phyloP scores from a whole-genome alignment of 495 filamentous ascomycete genomes.

The Podospora australis region DNA sequence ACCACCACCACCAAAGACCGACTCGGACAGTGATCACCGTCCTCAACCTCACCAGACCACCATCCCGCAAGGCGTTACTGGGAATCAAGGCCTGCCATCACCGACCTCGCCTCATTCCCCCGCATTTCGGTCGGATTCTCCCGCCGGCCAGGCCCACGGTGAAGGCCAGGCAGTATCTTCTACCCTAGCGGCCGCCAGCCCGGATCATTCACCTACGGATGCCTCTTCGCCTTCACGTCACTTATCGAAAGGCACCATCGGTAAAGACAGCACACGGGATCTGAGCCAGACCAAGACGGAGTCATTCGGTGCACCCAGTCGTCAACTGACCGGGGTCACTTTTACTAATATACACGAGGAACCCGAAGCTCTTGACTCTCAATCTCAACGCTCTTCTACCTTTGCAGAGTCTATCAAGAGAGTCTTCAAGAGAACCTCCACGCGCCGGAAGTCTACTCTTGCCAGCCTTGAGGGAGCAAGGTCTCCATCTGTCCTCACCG shows the following conservation, averaged over 20 bases:
- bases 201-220: constrained; percentile 1
- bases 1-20: constrained; percentile 13
- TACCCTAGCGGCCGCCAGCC: constrained; percentile 11
- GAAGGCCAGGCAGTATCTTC: constrained; percentile 9
- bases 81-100: constrained; percentile 25
- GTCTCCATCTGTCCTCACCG: constrained; percentile 19
- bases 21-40: too few relatives aligned
- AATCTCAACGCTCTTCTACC: constrained; percentile 14
- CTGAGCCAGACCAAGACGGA: constrained; percentile 23
- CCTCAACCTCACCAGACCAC: constrained; percentile 11
- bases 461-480: constrained; percentile 26
- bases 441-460: too few relatives aligned
- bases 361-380: constrained; percentile 21
- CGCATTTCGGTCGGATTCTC: constrained; percentile 8
- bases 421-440: constrained; percentile 17
- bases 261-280: constrained; percentile 21
- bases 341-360: constrained; percentile 25
- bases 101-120: constrained; percentile 22
- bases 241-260: constrained; percentile 17
- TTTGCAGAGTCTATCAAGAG: constrained; percentile 20
- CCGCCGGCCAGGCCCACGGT: constrained; percentile 3
- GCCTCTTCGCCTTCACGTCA: constrained; percentile 4
- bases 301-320: constrained; percentile 23
- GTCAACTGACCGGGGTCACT: constrained; percentile 19
- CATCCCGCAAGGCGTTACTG: constrained; percentile 15